Evolutionary conservation across 1,284 basidiomycete species (phyloP), one percentile per base, ranked within the genome.

Genomic region (Fomitopsis betulina): DNA sequence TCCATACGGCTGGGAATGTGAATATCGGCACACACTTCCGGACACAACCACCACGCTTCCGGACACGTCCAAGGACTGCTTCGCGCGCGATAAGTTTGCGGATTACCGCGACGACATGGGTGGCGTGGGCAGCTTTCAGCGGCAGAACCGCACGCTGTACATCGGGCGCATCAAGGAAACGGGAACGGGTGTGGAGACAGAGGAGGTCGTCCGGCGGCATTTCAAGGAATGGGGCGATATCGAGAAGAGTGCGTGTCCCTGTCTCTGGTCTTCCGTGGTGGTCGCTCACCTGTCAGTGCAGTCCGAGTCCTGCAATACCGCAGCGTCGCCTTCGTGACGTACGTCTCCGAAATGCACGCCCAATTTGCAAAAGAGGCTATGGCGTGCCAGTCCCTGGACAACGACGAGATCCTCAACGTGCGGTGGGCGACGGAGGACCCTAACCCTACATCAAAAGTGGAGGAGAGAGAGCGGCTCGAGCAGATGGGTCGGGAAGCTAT

Each of bases 41-140:
- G 84, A 93, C 58, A 83, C 87, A 0, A 70, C 78, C 55, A 76
- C 79, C 58, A 79, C 85, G 25, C 77, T 96, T 7, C 92, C 94
- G 0, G 96, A 98, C 73, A 89, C 90, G 51, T 94, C 94, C 5
- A 91, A 95, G 70, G 96, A 99, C 73, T 95, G 94, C 72, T 99
- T 99, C 70, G 95, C 94, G 0, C 82, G 96, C 56, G 95, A 98
- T 77, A 98, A 98, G 76, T 97, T 98, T 73, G 81, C 95, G 1
- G 94, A 96, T 72, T 99, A 98, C 76, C 81, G 96, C 63, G 96
- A 99, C 72, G 97, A 99, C 74, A 99, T 99, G 96, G 97, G 96
- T 65, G 96, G 96, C 72, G 96, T 98, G 25, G 96, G 96, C 21
- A 94, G 92, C 57, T 98, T 99, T 76, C 92, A 90, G 68, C 79